Evolutionary conservation across 257 asterid species (phyloP).

Genomic region (Perilla frutescens): DNA sequence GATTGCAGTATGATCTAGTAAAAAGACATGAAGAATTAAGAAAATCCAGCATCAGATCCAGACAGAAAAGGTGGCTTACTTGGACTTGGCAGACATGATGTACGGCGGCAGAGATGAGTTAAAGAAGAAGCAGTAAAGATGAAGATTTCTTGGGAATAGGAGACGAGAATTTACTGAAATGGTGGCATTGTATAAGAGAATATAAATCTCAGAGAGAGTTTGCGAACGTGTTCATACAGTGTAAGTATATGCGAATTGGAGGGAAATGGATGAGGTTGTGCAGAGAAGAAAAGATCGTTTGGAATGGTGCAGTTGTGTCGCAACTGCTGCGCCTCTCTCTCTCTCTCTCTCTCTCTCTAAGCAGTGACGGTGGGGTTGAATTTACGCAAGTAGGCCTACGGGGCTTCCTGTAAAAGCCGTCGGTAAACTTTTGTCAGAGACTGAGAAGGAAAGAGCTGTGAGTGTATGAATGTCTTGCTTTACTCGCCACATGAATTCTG

Average conservation of each 20-base stretch:
- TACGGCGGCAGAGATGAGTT: slow-evolving; percentile 20
- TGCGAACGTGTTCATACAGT: neutral
- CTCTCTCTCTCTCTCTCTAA: slow-evolving; percentile 13
- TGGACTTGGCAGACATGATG: slow-evolving; percentile 78
- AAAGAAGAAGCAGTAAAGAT: slow-evolving; percentile 1
- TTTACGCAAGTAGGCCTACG: slow-evolving; percentile 29
- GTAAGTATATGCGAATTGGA: slow-evolving; percentile 1
- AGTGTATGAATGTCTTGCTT: neutral
- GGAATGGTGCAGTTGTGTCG: slow-evolving; percentile 21
- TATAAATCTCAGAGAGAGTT: slow-evolving; percentile 16
- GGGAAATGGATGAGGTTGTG: slow-evolving; percentile 25
- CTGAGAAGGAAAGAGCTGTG: slow-evolving; percentile 16
- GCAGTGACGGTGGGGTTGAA: neutral
- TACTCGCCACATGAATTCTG: neutral
- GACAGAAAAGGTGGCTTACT: slow-evolving; percentile 49
- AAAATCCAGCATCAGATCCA: slow-evolving; percentile 51
- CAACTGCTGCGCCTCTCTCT: slow-evolving; percentile 27
- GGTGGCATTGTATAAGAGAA: slow-evolving; percentile 39
- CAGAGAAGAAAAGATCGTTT: slow-evolving; percentile 21
- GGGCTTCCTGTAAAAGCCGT: slow-evolving; percentile 31
- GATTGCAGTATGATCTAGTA: slow-evolving; percentile 16
- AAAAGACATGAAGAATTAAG: slow-evolving; percentile 40
- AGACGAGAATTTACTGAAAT: slow-evolving; percentile 32
- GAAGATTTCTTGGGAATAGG: slow-evolving; percentile 12
- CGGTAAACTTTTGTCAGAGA: slow-evolving; percentile 42